A percentile compares a stretch with the other conserved stretches of the same genome.
These are phyloP conservation scores for Venturiaceae sp. DNA, from an alignment of 2,329 filamentous ascomycete genomes.

Conservation along the genomic window DNA sequence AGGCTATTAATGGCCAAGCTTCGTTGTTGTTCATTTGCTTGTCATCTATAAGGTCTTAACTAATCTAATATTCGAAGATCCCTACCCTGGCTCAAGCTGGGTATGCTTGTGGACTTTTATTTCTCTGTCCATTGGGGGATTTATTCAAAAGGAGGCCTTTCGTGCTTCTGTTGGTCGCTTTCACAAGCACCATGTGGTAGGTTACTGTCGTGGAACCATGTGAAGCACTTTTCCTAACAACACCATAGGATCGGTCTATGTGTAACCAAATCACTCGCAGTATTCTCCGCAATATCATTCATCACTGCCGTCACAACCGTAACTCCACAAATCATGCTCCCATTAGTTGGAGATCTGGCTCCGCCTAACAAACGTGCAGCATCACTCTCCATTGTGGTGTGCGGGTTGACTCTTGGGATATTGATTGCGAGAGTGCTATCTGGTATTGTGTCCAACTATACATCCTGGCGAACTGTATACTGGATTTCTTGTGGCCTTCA, in stretches of 20 bases:
- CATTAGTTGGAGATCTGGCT: conserved; percentile 69
- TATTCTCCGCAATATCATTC: conserved; percentile 63
- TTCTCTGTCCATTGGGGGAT: conserved; percentile 69
- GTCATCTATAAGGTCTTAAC: conserved; percentile 60
- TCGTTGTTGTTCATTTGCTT: conserved; percentile 43
- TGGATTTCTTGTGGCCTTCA: conserved; percentile 68
- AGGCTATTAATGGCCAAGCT: no score
- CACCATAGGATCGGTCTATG: conserved; percentile 56
- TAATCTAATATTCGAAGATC: no score
- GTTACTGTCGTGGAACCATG: conserved; percentile 14
- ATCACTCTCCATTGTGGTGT: conserved; percentile 64
- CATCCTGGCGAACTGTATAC: conserved; percentile 68
- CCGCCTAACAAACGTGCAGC: conserved; percentile 58
- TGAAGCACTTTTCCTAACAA: not conserved
- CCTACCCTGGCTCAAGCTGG: conserved; percentile 73
- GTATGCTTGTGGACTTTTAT: conserved; percentile 63
- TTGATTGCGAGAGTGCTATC: conserved; percentile 67
- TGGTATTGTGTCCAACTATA: conserved; percentile 64
- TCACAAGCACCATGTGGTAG: conserved; percentile 58
- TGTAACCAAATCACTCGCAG: conserved; percentile 52
- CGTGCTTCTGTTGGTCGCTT: conserved; percentile 55
- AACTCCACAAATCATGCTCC: conserved; percentile 67
- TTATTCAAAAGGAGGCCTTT: conserved; percentile 57
- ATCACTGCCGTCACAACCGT: conserved; percentile 69
- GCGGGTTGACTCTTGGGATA: conserved; percentile 65